These are phyloP conservation scores for Citropsis articulata DNA, from an alignment of 345 rosid genomes.

Conservation along the genomic window DNA sequence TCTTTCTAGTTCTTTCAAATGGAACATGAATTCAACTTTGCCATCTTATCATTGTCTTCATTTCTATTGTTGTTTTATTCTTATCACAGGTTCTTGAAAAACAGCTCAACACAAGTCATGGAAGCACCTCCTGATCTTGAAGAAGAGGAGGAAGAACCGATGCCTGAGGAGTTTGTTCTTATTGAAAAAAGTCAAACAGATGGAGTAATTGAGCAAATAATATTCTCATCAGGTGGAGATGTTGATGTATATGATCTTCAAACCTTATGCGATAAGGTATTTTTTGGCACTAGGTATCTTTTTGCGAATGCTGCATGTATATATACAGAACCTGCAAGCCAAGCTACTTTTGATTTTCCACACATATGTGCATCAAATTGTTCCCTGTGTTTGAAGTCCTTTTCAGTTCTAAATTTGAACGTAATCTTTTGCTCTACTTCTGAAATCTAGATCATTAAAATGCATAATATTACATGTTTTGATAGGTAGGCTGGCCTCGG, in stretches of 20 bases:
- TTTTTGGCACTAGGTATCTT: background rate
- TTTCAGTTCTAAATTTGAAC: background rate
- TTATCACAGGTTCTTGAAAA: constrained; percentile 52
- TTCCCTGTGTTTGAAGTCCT: background rate
- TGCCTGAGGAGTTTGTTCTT: constrained; percentile 74
- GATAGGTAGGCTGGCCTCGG: constrained; percentile 94
- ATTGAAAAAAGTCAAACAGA: constrained; percentile 59
- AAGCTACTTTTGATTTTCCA: background rate
- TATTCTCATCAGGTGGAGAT: constrained; percentile 89
- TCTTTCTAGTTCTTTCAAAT: background rate
- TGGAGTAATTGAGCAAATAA: constrained; percentile 71
- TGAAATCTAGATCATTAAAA: background rate
- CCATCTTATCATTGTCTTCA: background rate
- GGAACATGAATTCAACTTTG: background rate
- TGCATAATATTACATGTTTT: background rate
- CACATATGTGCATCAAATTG: background rate
- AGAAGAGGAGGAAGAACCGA: constrained; percentile 67
- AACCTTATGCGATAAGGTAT: constrained; percentile 85
- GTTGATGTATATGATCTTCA: constrained; percentile 92
- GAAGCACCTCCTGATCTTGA: constrained; percentile 57
- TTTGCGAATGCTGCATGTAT: background rate
- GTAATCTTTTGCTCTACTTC: background rate
- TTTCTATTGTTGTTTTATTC: background rate
- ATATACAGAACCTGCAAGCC: background rate
- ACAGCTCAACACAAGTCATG: constrained; percentile 56